phyloP scores from a whole-genome alignment of 1,284 basidiomycete genomes.

The Fistulina hepatica region DNA sequence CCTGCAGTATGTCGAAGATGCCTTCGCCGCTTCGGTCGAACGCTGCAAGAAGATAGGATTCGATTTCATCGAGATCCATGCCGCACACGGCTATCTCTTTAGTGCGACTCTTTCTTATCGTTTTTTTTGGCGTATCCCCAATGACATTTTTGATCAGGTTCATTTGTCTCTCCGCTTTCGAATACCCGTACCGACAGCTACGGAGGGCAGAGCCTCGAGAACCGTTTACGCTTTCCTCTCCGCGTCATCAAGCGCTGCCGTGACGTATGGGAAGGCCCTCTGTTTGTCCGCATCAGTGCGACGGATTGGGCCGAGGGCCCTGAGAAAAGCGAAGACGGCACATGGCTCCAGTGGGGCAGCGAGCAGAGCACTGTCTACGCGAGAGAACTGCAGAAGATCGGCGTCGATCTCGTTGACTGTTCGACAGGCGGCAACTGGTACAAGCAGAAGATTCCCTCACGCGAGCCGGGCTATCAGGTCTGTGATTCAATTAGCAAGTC shows the following conservation, averaged over 20 bases:
- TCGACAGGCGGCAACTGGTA: constrained; percentile 61
- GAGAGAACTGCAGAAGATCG: constrained; percentile 45
- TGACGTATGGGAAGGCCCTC: constrained; percentile 53
- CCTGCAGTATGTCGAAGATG: constrained; percentile 50
- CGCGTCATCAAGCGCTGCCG: constrained; percentile 45
- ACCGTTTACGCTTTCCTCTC: constrained; percentile 60
- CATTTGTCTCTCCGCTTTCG: constrained; percentile 14
- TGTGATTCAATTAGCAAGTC: constrained; percentile 5
- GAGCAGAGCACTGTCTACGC: constrained; percentile 61
- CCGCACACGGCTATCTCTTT: constrained; percentile 56
- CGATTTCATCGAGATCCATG: constrained; percentile 78
- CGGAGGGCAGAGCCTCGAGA: constrained; percentile 62
- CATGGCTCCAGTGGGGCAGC: constrained; percentile 64
- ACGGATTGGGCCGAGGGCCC: constrained; percentile 70
- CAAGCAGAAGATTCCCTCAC: constrained; percentile 41
- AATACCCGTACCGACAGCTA: constrained; percentile 27
- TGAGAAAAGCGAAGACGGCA: constrained; percentile 44
- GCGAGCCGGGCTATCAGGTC: constrained; percentile 59
- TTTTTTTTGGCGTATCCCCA: no score
- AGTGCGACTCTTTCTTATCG: no score
- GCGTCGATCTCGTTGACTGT: constrained; percentile 65
- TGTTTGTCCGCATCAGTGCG: constrained; percentile 69
- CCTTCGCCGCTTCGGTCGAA: constrained; percentile 53
- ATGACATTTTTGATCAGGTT: no score
- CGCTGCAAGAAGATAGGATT: constrained; percentile 56